Evolutionary conservation across 2,329 filamentous ascomycete species (phyloP).

Genomic region (Rutstroemia sp.): DNA sequence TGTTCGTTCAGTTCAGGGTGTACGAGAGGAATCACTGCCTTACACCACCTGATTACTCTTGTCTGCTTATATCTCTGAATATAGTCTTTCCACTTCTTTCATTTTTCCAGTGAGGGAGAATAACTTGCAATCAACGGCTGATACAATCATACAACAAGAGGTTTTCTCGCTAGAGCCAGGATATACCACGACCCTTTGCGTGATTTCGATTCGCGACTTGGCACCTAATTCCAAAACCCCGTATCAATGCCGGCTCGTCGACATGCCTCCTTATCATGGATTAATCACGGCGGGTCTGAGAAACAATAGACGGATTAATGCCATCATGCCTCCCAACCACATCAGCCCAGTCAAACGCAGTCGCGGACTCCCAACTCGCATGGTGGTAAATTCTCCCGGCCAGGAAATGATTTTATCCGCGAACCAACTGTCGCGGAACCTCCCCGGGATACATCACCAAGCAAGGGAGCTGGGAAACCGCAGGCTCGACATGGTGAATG

Average conservation of each 20-base stretch:
- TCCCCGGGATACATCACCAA: slow-evolving; percentile 6
- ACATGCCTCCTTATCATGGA: slow-evolving; percentile 9
- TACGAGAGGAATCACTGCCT: too few species aligned
- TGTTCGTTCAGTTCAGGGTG: too few species aligned
- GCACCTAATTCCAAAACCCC: not conserved
- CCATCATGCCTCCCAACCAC: not conserved
- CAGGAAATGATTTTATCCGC: not conserved
- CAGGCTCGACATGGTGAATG: not conserved
- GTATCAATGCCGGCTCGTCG: not conserved
- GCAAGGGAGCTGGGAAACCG: slow-evolving; percentile 1
- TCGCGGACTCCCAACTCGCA: not conserved
- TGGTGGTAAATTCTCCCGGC: not conserved
- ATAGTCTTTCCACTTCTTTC: too few species aligned
- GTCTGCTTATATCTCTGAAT: too few species aligned
- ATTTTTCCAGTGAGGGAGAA: too few species aligned
- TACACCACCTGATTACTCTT: too few species aligned
- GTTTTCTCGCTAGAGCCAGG: too few species aligned
- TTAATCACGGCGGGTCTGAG: slow-evolving; percentile 4
- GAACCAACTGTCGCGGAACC: not conserved
- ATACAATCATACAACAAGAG: too few species aligned
- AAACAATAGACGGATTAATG: not conserved
- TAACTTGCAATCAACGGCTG: too few species aligned
- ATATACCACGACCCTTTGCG: too few species aligned
- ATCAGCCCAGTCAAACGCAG: slow-evolving; percentile 1
- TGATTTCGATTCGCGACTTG: too few species aligned